These are phyloP conservation scores for Puccinia coronata DNA, from an alignment of 1,284 basidiomycete genomes.

Conservation along the genomic window DNA sequence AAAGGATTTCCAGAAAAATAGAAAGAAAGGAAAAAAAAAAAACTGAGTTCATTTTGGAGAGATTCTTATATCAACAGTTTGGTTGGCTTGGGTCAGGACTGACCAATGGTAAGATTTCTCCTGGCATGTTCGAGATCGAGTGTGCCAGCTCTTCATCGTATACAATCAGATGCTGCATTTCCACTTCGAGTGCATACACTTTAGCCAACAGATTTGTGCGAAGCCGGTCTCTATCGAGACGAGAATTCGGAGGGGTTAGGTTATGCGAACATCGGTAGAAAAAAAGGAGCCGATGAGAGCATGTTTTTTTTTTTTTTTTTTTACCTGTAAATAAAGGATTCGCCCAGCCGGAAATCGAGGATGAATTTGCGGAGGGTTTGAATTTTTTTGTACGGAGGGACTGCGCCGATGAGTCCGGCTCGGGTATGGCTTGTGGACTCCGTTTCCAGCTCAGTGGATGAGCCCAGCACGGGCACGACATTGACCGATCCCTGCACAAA, in stretches of 20 bases:
- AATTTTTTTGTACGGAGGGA: constrained; percentile 66
- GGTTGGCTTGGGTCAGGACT: constrained; percentile 51
- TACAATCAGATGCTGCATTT: constrained; percentile 82
- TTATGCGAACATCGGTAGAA: background rate
- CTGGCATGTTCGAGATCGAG: constrained; percentile 81
- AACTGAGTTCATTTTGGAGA: too few relatives aligned
- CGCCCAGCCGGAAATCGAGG: constrained; percentile 78
- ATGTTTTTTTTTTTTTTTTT: background rate
- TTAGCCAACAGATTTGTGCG: constrained; percentile 85
- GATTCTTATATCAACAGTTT: too few relatives aligned
- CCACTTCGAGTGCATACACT: constrained; percentile 87
- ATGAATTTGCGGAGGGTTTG: constrained; percentile 80
- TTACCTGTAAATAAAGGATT: constrained; percentile 83
- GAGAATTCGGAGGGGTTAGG: constrained; percentile 23
- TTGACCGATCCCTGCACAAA: constrained; percentile 37
- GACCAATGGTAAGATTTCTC: constrained; percentile 85
- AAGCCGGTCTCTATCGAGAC: constrained; percentile 72
- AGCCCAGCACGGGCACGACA: constrained; percentile 32
- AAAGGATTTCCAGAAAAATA: too few relatives aligned
- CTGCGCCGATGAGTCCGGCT: background rate
- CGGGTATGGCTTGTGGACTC: background rate
- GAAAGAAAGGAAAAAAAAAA: background rate
- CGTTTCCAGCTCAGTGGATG: background rate
- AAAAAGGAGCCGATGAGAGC: background rate
- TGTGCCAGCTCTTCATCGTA: constrained; percentile 94